Conservation (phyloP, 805 yeast species). For the Saturnispora galanensis region DNA sequence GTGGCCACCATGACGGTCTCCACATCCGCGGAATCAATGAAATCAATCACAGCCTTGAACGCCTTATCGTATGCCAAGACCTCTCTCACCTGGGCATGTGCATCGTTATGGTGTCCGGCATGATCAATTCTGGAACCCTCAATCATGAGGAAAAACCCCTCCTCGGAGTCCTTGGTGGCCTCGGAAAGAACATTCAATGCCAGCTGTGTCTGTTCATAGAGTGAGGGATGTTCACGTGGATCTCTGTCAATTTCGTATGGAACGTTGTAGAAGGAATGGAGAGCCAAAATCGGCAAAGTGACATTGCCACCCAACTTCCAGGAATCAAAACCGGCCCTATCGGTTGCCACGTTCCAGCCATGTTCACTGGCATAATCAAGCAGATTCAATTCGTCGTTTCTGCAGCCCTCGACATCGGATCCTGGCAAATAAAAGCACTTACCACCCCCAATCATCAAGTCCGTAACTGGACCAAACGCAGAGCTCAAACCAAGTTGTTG, state of each 20-base stretch:
- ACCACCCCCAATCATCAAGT: conserved; percentile 86
- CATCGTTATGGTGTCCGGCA: conserved; percentile 90
- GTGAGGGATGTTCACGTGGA: conserved; percentile 52
- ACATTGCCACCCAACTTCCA: conserved; percentile 51
- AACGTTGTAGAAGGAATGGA: conserved; percentile 67
- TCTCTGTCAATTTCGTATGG: conserved; percentile 80
- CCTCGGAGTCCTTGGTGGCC: conserved; percentile 62
- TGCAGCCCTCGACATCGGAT: conserved; percentile 46
- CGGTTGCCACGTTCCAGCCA: conserved; percentile 60
- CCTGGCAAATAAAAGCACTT: conserved; percentile 69
- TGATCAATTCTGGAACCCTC: conserved; percentile 95
- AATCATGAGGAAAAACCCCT: conserved; percentile 78
- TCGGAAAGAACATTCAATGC: conserved; percentile 61
- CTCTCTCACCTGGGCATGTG: conserved; percentile 90
- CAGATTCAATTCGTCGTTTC: conserved; percentile 62
- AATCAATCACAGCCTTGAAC: conserved; percentile 62
- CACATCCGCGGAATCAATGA: conserved; percentile 54
- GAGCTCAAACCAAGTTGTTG: conserved; percentile 73
- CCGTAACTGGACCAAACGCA: conserved; percentile 70
- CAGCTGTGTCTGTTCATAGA: conserved; percentile 66
- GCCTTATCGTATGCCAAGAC: conserved; percentile 82
- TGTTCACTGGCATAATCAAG: conserved; percentile 47
- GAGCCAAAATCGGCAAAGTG: conserved; percentile 65
- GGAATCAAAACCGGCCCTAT: conserved; percentile 48
- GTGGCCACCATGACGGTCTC: conserved; percentile 77